Base-by-base conservation (phyloP, 2,329 filamentous ascomycete species). In the Xylaria sp. region DNA sequence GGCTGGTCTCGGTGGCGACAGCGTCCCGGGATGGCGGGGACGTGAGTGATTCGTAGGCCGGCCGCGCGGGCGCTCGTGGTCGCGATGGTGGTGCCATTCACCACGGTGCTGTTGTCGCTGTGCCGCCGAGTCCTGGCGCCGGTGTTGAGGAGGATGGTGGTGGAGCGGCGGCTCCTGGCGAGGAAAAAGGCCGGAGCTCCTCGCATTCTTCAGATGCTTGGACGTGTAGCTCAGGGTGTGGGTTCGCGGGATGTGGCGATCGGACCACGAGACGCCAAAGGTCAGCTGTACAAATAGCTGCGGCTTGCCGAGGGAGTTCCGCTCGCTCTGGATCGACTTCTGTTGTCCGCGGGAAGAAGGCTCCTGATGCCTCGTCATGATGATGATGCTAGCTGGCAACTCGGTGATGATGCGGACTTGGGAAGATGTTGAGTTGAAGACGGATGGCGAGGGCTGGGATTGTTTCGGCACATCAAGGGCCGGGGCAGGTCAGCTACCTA, bases 271-370 rank as follows among this genome's bases (percentile, higher is more conserved):
- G 28, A 88, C 77, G 37, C 86, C 84, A 67, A 87, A 85, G 73
- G 86, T 85, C 67, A 88, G 77, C 64, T 85, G 83, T 10, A 87
- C 77, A 67, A 86, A 87, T 63, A 87, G 78, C 67, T 84, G 83
- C 34, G 83, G 83, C 34, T 78, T 79, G 28, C 76, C 75, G 25
- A 78, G 67, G 50, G 72, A 66, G 69, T 67, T 72, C 57, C 73
- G 73, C 68, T 78, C 75, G 69, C 73, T 72, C 68, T 72, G 74
- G 65, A 75, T 71, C 58, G 72, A 63, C 50, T 48, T 72, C 69
- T 75, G 63, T 3, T 75, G 63, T 3, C 56, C 41, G 18, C 44
- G 44, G 20, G 20, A 59, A 44, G 51, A 62, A 44, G 51, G 51
- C 28, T 65, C 66, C 34, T 66, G 69, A 28, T 62, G 52, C 67